Evolutionary conservation across 2,329 filamentous ascomycete genomes (phyloP), one percentile per base, ranked within the genome.

Genomic region (Neurospora crassa): DNA sequence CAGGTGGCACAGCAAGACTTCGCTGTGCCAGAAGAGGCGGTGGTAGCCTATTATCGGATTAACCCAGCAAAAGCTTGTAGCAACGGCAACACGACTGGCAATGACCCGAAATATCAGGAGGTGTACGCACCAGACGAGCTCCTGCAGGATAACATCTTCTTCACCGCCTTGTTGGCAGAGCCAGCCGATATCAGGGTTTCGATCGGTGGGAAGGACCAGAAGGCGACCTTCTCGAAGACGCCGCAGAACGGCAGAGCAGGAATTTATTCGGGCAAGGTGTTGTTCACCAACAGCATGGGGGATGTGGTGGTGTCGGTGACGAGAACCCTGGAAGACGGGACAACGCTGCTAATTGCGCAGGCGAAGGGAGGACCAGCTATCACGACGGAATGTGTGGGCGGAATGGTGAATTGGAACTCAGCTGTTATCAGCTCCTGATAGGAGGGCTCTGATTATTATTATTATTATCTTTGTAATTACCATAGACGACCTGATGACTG

Each of bases 11-110:
- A 63, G 29, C 3, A 63, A 63, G 76, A 77, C 68, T 76, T 68
- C 70, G 78, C 34, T 76, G 76, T 74, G 73, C 75, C 20, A 40
- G 73, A 74, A 40, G 79, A 81, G 69, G 73, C 71, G 18, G 75
- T 78, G 1, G 74, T 77, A 3, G 76, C 77, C 1, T 81, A 78
- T 73, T 81, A 81, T 70, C 78, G 80, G 12, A 71, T 70, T 14
- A 77, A 78, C 12, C 76, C 78, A 2, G 77, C 75, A 11, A 71
- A 69, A 4, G 76, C 77, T 4, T 81, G 80, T 47, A 24, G 68
- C 18, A 72, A 74, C 43, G 79, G 78, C 67, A 78, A 76, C 7
- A 81, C 80, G 3, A 77, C 77, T 53, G 80, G 79, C 37, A 76
- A 76, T 29, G 68, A 40, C 2, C 70, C 69, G 43, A 72, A 71